These are phyloP conservation scores for Ustilago nuda DNA, from an alignment of 1,284 basidiomycete species.

Conservation along the genomic window DNA sequence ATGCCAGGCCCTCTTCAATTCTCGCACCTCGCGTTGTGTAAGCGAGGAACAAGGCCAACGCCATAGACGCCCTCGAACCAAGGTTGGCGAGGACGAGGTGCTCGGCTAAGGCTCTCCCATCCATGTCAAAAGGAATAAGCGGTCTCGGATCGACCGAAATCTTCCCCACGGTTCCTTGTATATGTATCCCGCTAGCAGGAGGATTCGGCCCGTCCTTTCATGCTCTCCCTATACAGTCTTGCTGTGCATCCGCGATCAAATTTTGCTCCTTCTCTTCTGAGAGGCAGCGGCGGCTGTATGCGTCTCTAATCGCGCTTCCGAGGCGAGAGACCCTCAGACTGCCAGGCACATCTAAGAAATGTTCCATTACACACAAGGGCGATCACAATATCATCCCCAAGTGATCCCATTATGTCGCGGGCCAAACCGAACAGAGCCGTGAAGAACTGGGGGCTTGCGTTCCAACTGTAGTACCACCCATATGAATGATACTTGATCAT, in stretches of 20 bases:
- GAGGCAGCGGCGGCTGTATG: not conserved
- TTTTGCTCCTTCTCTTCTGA: not conserved
- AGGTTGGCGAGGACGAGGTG: not conserved
- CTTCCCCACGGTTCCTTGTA: constrained; percentile 9
- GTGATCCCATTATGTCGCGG: not conserved
- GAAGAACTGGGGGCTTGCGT: not conserved
- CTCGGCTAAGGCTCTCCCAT: constrained; percentile 2
- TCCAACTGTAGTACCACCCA: not conserved
- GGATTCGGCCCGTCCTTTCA: not conserved
- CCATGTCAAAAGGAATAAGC: not conserved
- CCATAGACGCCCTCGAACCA: not conserved
- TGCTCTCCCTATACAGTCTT: not conserved
- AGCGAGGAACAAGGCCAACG: not conserved
- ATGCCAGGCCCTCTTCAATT: not conserved
- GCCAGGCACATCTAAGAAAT: constrained; percentile 1
- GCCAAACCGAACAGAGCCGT: not conserved
- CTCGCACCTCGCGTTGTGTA: not conserved
- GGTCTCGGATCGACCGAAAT: constrained; percentile 1
- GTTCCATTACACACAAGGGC: not conserved
- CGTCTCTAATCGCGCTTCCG: not conserved
- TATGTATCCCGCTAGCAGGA: not conserved
- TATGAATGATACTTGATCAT: not conserved
- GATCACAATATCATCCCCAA: not conserved
- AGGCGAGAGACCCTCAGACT: not conserved
- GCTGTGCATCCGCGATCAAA: not conserved